Evolutionary conservation across 169 alveolate genomes (phyloP).

Genomic region (Perkinsus olseni): DNA sequence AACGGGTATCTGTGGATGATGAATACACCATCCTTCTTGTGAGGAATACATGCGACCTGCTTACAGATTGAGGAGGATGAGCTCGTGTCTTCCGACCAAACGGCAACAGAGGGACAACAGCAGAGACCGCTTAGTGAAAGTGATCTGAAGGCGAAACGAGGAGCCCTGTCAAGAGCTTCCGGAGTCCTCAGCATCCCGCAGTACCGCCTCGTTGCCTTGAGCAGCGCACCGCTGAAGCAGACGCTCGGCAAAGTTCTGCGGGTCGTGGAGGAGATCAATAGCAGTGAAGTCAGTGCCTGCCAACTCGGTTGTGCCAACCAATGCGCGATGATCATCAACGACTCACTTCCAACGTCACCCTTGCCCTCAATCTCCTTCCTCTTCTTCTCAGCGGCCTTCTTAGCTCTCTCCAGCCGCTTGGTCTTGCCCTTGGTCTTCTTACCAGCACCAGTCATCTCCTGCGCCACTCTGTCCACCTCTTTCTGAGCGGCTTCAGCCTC

Average conservation of each 20-base stretch:
- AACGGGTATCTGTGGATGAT: background rate
- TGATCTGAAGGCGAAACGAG: background rate
- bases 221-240: background rate
- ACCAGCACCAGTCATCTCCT: slow-evolving; percentile 2
- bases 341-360: background rate
- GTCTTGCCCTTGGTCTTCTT: background rate
- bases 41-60: background rate
- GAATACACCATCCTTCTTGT: background rate
- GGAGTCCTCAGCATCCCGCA: background rate
- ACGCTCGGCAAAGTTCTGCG: slow-evolving; percentile 2
- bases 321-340: background rate
- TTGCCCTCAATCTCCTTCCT: background rate
- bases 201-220: background rate
- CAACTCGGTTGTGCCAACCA: background rate
- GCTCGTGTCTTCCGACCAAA: slow-evolving; percentile 1
- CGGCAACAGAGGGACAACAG: background rate
- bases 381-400: slow-evolving; percentile 1
- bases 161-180: background rate
- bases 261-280: background rate
- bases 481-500: background rate
- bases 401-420: background rate
- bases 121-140: background rate
- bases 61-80: background rate
- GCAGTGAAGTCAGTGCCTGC: background rate
- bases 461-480: background rate